Evolutionary conservation across 768 basidiomycete species (phyloP), one percentile per base, ranked within the genome.

Genomic region (Lenzites betulinus): DNA sequence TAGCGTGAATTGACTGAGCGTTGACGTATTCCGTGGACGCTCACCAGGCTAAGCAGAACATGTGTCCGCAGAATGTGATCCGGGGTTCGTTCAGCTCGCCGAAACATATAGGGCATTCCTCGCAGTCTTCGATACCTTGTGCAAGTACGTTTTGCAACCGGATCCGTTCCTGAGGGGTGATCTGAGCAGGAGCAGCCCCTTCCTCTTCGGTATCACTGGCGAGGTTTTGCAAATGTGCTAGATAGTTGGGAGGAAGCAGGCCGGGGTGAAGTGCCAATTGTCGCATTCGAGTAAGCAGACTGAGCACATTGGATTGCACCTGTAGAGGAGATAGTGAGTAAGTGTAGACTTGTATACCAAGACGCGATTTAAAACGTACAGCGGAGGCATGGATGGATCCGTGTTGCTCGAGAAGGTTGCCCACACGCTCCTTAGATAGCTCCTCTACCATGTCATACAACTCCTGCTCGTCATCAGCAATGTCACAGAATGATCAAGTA

Each of bases 281-380:
- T 30, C 93, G 84, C 71, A 95, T 78, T 18, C 93, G 88, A 8
- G 92, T 93, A n/a, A 94, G 81, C 81, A 94, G 85, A 62, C 88
- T 87, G 38, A 93, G 73, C 15, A 92, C 84, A 66, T 88, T 87
- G 1, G 84, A 83, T 58, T 86, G 83, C 0, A 84, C 79, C 89
- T 91, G 62, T 1, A 20, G 6, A 13, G 6, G 1, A 26, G 42
- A 25, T 11, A 22, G 35, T 6, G 25, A 18, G 11, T n/a, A 55
- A 4, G 11, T 22, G 18, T 15, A 11, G 7, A 11, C 30, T 4
- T 33, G 30, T 11, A 5, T 11, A 5, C 30, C 11, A 4, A 33
- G 30, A 11, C 4, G 30, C 4, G 30, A 11, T 4, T 33, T 11
- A 5, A 11, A 33, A 33, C 11, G 30, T 52, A 73, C 73, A 16